Conservation (phyloP, 140 eudicot genomes). For the Stevia rebaudiana region DNA sequence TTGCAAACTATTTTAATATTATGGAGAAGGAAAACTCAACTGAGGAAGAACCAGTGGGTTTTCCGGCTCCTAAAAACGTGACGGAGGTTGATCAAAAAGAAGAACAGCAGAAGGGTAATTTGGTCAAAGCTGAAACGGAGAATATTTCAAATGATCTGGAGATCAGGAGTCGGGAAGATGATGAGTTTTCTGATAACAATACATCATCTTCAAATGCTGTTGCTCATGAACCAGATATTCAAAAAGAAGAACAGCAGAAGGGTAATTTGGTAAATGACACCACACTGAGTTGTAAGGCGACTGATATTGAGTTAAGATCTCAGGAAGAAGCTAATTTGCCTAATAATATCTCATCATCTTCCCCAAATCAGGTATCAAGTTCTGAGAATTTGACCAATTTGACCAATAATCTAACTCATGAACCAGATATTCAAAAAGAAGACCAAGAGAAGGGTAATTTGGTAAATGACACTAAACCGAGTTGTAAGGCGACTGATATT, state of each 20-base stretch:
- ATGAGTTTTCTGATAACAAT: conserved; percentile 1
- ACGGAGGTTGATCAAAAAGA: conserved; percentile 14
- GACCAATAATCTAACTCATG: neutral
- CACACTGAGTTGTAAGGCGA: neutral
- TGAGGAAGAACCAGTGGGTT: conserved; percentile 20
- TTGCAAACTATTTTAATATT: conserved; percentile 9
- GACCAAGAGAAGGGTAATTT: conserved; percentile 12
- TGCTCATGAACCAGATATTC: conserved; percentile 1
- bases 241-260: conserved; percentile 17
- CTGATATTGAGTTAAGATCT: conserved; percentile 10
- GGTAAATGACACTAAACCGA: neutral
- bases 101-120: too few species aligned
- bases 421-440: conserved; percentile 18
- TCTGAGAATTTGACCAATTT: conserved; percentile 15
- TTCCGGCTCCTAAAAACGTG: conserved; percentile 17
- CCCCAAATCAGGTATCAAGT: neutral
- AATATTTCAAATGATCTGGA: conserved; percentile 13
- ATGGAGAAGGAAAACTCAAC: conserved; percentile 33
- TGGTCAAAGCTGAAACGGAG: conserved; percentile 12
- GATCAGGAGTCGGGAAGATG: conserved; percentile 20
- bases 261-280: conserved; percentile 1
- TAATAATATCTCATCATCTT: neutral
- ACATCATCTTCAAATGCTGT: conserved; percentile 15
- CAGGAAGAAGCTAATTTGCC: conserved; percentile 12
- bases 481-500: neutral